Evolutionary conservation across 1,284 basidiomycete genomes (phyloP).

Genomic region (Paramarasmius palmivorus): DNA sequence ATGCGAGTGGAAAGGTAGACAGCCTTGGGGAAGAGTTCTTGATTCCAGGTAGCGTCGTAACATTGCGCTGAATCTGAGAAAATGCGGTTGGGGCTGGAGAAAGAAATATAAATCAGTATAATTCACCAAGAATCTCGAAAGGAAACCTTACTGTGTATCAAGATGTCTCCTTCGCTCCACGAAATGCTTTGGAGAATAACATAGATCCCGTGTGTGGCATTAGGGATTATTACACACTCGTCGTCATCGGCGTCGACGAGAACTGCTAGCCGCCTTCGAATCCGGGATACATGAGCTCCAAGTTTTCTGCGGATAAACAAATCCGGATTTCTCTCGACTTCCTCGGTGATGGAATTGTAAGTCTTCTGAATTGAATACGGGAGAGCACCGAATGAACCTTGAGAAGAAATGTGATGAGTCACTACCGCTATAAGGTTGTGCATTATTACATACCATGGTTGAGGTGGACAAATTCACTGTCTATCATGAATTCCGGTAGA

Average conservation of each 20-base stretch:
- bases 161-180: constrained; percentile 46
- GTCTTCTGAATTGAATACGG: constrained; percentile 61
- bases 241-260: constrained; percentile 57
- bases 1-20: constrained; percentile 55
- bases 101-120: neutral
- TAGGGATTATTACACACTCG: constrained; percentile 69
- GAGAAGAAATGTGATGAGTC: neutral
- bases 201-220: constrained; percentile 68
- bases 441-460: constrained; percentile 52
- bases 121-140: neutral
- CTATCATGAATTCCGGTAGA: constrained; percentile 9
- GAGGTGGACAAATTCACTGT: constrained; percentile 53
- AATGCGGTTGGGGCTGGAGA: neutral
- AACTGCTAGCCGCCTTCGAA: constrained; percentile 54
- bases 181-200: constrained; percentile 65
- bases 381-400: constrained; percentile 71
- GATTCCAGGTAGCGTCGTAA: constrained; percentile 41
- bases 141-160: constrained; percentile 41
- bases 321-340: constrained; percentile 66
- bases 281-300: constrained; percentile 38
- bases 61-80: neutral
- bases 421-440: neutral
- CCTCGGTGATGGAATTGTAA: constrained; percentile 42
- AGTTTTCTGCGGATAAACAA: constrained; percentile 53
- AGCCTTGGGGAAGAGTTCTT: constrained; percentile 62